Evolutionary conservation across 495 filamentous ascomycete genomes (phyloP).

Genomic region (Rostrohypoxylon terebratum): DNA sequence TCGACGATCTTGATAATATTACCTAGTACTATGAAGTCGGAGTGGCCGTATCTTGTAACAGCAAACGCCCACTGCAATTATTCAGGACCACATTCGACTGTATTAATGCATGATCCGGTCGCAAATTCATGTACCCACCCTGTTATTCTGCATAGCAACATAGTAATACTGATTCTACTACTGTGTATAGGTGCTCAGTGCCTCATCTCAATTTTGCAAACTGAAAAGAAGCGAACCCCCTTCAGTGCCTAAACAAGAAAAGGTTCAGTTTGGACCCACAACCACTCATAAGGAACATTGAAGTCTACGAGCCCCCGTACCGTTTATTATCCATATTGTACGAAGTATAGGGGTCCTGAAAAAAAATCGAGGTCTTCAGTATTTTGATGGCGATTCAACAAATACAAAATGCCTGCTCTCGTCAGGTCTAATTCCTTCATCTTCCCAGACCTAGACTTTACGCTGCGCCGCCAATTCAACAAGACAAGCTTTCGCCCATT

Average conservation of each 20-base stretch:
- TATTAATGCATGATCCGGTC: not conserved
- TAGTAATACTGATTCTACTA: too few relatives aligned
- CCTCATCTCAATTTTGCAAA: not conserved
- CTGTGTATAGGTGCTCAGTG: not conserved
- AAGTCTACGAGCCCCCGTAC: not conserved
- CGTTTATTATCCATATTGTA: not conserved
- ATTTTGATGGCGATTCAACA: not conserved
- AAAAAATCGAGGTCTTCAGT: not conserved
- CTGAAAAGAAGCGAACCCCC: not conserved
- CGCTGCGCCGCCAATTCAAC: slow-evolving; percentile 82
- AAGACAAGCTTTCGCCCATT: slow-evolving; percentile 76
- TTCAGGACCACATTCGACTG: not conserved
- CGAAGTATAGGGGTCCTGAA: not conserved
- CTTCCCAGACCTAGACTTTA: slow-evolving; percentile 80
- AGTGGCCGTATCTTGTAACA: not conserved
- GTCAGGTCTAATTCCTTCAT: slow-evolving; percentile 59
- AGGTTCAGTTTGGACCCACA: slow-evolving; percentile 1
- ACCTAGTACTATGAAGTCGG: too few relatives aligned
- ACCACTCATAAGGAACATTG: not conserved
- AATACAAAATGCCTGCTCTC: slow-evolving; percentile 54
- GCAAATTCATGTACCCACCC: slow-evolving; percentile 3
- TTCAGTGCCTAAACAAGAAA: not conserved
- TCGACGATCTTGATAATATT: slow-evolving; percentile 19
- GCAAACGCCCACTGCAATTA: not conserved
- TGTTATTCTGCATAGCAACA: too few relatives aligned